Conservation (phyloP, 2,329 filamentous ascomycete species). For the Phoma sp. region DNA sequence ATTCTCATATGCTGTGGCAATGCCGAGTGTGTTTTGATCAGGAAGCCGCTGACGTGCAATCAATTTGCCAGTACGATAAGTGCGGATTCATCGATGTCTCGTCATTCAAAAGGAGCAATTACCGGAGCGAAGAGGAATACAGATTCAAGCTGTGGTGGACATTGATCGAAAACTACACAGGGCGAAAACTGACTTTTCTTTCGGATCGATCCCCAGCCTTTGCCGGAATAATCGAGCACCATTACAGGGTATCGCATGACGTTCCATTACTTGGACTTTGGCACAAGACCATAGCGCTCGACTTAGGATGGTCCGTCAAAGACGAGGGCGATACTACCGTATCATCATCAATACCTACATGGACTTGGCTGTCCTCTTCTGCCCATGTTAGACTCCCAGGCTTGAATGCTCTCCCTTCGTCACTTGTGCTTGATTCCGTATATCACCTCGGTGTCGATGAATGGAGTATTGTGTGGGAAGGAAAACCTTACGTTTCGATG, state of each 20-base stretch:
- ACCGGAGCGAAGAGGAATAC: no score
- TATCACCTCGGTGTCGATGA: neutral
- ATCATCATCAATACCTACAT: neutral
- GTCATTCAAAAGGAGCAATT: no score
- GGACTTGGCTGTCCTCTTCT: neutral
- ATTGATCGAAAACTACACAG: neutral
- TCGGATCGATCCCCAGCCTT: neutral
- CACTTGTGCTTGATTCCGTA: neutral
- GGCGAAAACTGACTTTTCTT: neutral
- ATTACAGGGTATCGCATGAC: neutral
- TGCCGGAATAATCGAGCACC: neutral
- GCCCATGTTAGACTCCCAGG: no score
- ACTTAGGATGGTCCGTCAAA: neutral
- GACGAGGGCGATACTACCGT: neutral
- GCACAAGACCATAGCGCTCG: neutral
- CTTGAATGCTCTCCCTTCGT: no score
- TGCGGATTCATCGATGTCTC: no score
- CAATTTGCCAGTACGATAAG: no score
- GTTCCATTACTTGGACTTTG: neutral
- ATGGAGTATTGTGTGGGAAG: neutral
- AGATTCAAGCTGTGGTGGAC: neutral
- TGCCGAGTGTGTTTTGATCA: neutral
- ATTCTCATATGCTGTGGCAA: neutral
- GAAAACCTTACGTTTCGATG: neutral
- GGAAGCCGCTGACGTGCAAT: neutral